These are phyloP conservation scores for Comarum palustre DNA, from an alignment of 306 rosid genomes.

Conservation along the genomic window DNA sequence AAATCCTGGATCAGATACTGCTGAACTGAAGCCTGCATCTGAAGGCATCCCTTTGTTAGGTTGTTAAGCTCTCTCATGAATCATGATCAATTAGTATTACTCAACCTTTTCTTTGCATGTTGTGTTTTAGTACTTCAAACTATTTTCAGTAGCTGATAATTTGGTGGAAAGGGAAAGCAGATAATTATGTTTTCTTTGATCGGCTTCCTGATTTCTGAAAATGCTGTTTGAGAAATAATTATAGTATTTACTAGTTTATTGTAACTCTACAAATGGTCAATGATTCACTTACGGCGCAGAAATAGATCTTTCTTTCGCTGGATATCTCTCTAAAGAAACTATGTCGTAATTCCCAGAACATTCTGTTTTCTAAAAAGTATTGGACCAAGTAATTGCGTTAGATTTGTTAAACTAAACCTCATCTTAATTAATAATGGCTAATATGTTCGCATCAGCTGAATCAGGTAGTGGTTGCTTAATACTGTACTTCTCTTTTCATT, in stretches of 20 bases:
- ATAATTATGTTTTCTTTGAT: neutral
- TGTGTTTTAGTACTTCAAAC: neutral
- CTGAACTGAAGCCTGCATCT: slow-evolving; percentile 78
- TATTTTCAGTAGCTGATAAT: neutral
- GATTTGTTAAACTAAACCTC: slow-evolving; percentile 2
- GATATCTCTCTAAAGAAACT: neutral
- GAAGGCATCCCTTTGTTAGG: slow-evolving; percentile 87
- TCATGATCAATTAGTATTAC: neutral
- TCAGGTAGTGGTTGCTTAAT: neutral
- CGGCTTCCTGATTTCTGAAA: neutral
- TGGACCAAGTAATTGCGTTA: neutral
- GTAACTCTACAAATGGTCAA: neutral
- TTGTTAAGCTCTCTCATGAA: slow-evolving; percentile 22
- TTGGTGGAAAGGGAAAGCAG: neutral
- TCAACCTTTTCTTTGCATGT: neutral
- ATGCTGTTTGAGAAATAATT: neutral
- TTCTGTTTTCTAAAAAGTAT: neutral
- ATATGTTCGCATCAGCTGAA: neutral
- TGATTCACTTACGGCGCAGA: neutral
- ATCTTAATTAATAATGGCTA: neutral
- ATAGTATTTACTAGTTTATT: neutral
- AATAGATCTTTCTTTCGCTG: neutral
- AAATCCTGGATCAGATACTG: slow-evolving; percentile 66
- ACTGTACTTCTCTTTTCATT: neutral
- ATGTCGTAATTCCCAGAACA: neutral